Evolutionary conservation across 305 asterid genomes (phyloP).

Genomic region (Stenogyne calaminthoides): DNA sequence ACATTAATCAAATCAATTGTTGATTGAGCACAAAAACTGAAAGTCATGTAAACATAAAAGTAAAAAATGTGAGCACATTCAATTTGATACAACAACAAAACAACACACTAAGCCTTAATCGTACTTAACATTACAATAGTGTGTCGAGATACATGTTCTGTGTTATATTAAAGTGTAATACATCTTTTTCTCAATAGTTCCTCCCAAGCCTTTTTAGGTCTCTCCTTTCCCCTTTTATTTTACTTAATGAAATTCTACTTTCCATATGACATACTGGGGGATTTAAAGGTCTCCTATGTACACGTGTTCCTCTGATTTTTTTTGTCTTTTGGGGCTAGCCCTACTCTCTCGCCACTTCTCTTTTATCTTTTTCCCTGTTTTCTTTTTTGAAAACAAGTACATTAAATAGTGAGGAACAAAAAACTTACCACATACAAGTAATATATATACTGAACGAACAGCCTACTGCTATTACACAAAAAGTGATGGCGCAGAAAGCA

Average conservation of each 20-base stretch:
- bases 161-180: neutral
- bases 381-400: too few relatives aligned
- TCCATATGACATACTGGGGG: neutral
- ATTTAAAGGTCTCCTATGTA: neutral
- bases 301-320: neutral
- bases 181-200: neutral
- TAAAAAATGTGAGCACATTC: neutral
- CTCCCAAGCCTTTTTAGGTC: neutral
- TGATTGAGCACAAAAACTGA: slow-evolving; percentile 11
- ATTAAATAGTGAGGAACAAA: neutral
- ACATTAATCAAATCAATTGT: slow-evolving; percentile 4
- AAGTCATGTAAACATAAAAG: slow-evolving; percentile 7
- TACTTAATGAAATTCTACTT: neutral
- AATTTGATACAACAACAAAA: neutral
- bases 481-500: slow-evolving; percentile 9
- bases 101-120: neutral
- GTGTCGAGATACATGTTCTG: neutral
- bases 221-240: neutral
- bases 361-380: too few relatives aligned
- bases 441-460: neutral
- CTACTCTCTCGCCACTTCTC: too few relatives aligned
- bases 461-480: neutral
- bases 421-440: neutral
- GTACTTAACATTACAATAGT: neutral
- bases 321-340: neutral